Conservation (phyloP, 768 basidiomycete species). For the Glaciozyma antarctica region DNA sequence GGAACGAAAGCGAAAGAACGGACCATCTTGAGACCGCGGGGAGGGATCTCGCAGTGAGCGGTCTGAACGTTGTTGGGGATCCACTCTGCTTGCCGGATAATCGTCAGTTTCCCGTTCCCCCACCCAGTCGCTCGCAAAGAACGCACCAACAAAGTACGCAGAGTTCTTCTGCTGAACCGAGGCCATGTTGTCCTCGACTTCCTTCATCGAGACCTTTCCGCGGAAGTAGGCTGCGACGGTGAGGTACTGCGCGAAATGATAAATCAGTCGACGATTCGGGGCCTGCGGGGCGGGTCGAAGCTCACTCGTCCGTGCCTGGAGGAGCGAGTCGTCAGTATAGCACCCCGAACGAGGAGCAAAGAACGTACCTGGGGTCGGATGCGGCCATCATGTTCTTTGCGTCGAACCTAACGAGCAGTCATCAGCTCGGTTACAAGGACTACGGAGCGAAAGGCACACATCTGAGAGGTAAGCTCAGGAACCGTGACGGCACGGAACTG, state of each 20-base stretch:
- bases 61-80: constrained; percentile 43
- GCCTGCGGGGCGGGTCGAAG: background rate
- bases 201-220: constrained; percentile 65
- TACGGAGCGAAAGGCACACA: constrained; percentile 77
- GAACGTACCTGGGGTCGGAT: constrained; percentile 67
- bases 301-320: constrained; percentile 3
- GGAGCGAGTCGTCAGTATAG: background rate
- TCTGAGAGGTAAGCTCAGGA: constrained; percentile 94
- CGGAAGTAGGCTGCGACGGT: constrained; percentile 83
- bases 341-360: background rate
- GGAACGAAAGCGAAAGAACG: background rate
- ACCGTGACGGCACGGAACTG: constrained; percentile 95
- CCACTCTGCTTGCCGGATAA: constrained; percentile 24
- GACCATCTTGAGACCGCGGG: constrained; percentile 6
- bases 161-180: constrained; percentile 51
- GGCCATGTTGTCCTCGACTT: constrained; percentile 65
- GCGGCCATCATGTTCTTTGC: constrained; percentile 54
- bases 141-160: constrained; percentile 31
- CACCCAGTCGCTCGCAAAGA: background rate
- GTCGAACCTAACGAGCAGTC: background rate
- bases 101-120: no score
- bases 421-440: background rate
- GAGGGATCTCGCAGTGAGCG: constrained; percentile 36
- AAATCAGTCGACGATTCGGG: constrained; percentile 33
- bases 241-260: constrained; percentile 53